Evolutionary conservation across 208 protist species (phyloP).

Genomic region (Acanthamoeba polyphaga): DNA sequence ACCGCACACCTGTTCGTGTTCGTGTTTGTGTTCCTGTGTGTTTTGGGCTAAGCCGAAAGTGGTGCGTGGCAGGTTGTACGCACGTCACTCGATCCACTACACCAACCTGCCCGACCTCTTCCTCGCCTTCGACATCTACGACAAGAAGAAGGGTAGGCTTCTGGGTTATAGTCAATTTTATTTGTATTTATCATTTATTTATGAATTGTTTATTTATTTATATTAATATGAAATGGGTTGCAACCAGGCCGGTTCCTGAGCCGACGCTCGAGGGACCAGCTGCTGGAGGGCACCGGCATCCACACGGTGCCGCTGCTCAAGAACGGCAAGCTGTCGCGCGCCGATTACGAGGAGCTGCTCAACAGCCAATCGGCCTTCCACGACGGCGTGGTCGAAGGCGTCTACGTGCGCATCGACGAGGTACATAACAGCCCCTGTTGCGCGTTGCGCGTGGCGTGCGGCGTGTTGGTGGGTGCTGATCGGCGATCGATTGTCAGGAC

Average conservation of each 20-base stretch:
- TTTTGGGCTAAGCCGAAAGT: neutral
- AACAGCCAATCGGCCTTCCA: constrained; percentile 29
- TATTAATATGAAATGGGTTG: neutral
- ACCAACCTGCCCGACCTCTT: constrained; percentile 48
- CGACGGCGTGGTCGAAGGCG: constrained; percentile 29
- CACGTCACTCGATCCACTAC: constrained; percentile 55
- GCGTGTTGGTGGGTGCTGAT: too few relatives aligned
- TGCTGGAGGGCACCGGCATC: constrained; percentile 47
- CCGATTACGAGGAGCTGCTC: constrained; percentile 17
- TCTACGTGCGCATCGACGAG: constrained; percentile 72
- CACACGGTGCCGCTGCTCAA: constrained; percentile 25
- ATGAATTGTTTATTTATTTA: too few relatives aligned
- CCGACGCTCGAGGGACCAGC: neutral
- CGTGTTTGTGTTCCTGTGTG: too few relatives aligned
- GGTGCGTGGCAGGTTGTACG: constrained; percentile 51
- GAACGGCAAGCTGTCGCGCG: constrained; percentile 42
- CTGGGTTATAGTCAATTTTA: neutral
- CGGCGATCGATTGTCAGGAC: neutral
- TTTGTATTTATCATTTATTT: too few relatives aligned
- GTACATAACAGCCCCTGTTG: neutral
- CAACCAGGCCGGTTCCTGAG: neutral
- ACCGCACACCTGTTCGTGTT: too few relatives aligned
- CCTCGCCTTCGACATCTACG: constrained; percentile 72
- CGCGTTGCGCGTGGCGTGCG: too few relatives aligned
- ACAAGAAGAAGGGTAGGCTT: constrained; percentile 24